Conservation (phyloP, 2,329 filamentous ascomycete species). For the Xenoacremonium recifei region DNA sequence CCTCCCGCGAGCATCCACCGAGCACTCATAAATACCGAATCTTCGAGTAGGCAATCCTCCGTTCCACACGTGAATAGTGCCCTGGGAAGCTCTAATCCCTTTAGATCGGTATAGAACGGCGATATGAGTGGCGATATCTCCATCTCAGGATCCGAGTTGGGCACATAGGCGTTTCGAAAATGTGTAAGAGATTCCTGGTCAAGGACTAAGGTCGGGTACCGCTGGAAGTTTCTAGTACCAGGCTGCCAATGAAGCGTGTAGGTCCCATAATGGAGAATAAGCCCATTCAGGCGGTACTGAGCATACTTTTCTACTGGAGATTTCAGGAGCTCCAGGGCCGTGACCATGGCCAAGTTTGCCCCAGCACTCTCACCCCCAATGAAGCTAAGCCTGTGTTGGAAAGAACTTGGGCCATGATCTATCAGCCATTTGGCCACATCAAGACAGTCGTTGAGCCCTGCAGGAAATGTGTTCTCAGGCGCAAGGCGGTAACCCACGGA, state of each 20-base stretch:
- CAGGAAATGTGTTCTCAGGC: slow-evolving; percentile 58
- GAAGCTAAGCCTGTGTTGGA: slow-evolving; percentile 4
- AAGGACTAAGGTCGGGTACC: not conserved
- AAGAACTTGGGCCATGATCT: slow-evolving; percentile 22
- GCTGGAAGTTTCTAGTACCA: not conserved
- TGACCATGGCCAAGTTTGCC: not conserved
- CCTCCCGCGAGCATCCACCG: slow-evolving; percentile 14
- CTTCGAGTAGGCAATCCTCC: slow-evolving; percentile 12
- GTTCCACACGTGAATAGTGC: slow-evolving; percentile 15
- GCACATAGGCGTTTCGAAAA: slow-evolving; percentile 28
- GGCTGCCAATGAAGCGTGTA: not conserved
- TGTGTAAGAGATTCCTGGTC: not conserved
- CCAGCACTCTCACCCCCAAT: slow-evolving; percentile 9
- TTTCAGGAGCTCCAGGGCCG: not conserved
- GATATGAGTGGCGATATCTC: slow-evolving; percentile 4
- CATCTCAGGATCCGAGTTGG: slow-evolving; percentile 24
- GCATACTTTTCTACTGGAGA: too few relatives aligned
- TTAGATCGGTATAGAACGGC: slow-evolving; percentile 8
- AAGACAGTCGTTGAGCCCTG: slow-evolving; percentile 53
- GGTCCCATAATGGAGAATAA: not conserved
- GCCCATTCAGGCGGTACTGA: not conserved
- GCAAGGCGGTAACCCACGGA: slow-evolving; percentile 59
- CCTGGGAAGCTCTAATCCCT: slow-evolving; percentile 4
- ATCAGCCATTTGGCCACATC: slow-evolving; percentile 55
- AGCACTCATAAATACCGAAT: slow-evolving; percentile 14